phyloP scores from a whole-genome alignment of 2,329 filamentous ascomycete genomes.

The Nemania sp. region DNA sequence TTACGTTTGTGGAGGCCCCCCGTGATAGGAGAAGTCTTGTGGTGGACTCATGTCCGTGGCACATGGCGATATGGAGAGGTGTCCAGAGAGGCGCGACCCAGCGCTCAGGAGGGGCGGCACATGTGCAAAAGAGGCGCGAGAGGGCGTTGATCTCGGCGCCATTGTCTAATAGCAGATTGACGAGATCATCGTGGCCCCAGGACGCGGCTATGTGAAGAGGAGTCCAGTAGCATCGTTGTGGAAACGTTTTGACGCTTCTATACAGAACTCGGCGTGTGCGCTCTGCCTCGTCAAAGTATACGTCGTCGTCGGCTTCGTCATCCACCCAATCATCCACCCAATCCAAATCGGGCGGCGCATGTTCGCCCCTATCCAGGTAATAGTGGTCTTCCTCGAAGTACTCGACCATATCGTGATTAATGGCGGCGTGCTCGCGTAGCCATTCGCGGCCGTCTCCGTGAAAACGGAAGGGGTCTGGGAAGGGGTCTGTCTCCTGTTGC shows the following conservation, averaged over 20 bases:
- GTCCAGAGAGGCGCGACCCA: slow-evolving; percentile 22
- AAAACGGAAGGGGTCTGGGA: neutral
- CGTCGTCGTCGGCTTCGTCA: too few species aligned
- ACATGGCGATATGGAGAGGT: slow-evolving; percentile 33
- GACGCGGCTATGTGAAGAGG: slow-evolving; percentile 32
- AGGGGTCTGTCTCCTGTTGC: too few species aligned
- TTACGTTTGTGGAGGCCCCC: slow-evolving; percentile 30
- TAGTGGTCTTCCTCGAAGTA: slow-evolving; percentile 4
- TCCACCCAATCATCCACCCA: too few species aligned
- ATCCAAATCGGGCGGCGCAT: too few species aligned
- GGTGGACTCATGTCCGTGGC: slow-evolving; percentile 28
- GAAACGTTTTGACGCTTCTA: neutral
- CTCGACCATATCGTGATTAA: neutral
- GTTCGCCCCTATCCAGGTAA: neutral
- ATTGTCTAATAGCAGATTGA: slow-evolving; percentile 29
- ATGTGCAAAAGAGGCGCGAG: slow-evolving; percentile 29
- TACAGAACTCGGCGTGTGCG: neutral
- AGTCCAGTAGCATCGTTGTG: slow-evolving; percentile 26
- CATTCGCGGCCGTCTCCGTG: neutral
- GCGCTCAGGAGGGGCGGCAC: slow-evolving; percentile 4
- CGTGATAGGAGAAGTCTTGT: slow-evolving; percentile 28
- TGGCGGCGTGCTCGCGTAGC: neutral
- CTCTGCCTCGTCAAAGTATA: too few species aligned
- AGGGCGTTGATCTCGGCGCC: slow-evolving; percentile 30
- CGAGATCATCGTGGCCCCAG: slow-evolving; percentile 28